Percentiles rank a stretch among this genome's conserved stretches.
These are phyloP conservation scores for Saccharomycopsis selenospora DNA, from an alignment of 805 yeast species.

Conservation along the genomic window DNA sequence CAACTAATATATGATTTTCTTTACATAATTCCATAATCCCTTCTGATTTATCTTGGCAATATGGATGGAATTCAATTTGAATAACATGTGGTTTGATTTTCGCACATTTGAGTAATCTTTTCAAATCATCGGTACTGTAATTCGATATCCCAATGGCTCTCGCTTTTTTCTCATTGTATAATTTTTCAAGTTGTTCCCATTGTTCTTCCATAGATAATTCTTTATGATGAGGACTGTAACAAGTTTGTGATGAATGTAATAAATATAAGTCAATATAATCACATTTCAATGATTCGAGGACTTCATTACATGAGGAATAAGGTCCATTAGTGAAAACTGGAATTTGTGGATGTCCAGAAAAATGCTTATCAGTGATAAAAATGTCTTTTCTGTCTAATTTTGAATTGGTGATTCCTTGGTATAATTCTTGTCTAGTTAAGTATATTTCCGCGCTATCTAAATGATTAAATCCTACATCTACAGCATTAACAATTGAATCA, in stretches of 20 bases:
- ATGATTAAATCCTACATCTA: constrained; percentile 43
- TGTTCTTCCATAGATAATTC: constrained; percentile 36
- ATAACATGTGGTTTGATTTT: constrained; percentile 46
- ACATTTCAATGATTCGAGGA: constrained; percentile 34
- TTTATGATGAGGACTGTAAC: constrained; percentile 27
- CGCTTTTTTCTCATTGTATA: constrained; percentile 46
- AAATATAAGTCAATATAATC: constrained; percentile 48
- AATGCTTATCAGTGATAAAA: constrained; percentile 50
- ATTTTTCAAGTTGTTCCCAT: constrained; percentile 44
- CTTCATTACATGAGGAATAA: constrained; percentile 32
- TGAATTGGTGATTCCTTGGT: constrained; percentile 37
- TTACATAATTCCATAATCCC: constrained; percentile 46
- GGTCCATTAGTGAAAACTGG: constrained; percentile 31
- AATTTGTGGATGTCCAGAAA: constrained; percentile 27
- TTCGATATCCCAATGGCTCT: constrained; percentile 59
- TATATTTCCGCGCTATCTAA: constrained; percentile 55
- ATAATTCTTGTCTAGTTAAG: constrained; percentile 46
- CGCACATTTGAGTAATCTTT: constrained; percentile 32
- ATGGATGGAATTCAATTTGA: constrained; percentile 62
- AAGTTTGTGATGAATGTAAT: constrained; percentile 40
- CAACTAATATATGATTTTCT: constrained; percentile 43
- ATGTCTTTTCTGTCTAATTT: constrained; percentile 38
- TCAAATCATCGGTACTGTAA: constrained; percentile 40
- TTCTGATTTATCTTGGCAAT: constrained; percentile 60
- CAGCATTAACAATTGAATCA: constrained; percentile 28